Percentiles rank a stretch among this genome's conserved stretches.
phyloP scores from a whole-genome alignment of 225 moss, liverwort and hornwort genomes.

The Lunularia cruciata region DNA sequence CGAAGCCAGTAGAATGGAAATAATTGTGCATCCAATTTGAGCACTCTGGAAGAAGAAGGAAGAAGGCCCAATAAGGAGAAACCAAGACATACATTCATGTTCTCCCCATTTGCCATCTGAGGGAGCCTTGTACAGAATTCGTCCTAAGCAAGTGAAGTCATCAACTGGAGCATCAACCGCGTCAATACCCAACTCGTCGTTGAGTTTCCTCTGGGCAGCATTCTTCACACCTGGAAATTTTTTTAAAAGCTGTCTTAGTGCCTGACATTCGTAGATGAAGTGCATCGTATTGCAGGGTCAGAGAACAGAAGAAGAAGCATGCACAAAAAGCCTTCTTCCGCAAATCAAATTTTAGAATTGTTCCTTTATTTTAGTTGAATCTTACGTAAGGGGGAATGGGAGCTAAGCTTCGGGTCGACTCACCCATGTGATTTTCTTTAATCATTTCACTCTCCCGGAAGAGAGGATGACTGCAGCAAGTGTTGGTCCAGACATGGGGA shows the following conservation, averaged over 20 bases:
- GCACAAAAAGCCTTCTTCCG: too few relatives aligned
- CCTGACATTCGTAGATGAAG: background rate
- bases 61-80: background rate
- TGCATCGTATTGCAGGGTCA: too few relatives aligned
- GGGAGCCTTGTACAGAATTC: constrained; percentile 92
- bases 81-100: constrained; percentile 67
- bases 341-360: too few relatives aligned
- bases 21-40: too few relatives aligned
- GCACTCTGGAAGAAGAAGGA: too few relatives aligned
- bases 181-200: constrained; percentile 87
- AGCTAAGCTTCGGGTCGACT: too few relatives aligned
- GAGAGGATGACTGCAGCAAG: constrained; percentile 97
- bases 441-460: constrained; percentile 88
- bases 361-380: too few relatives aligned
- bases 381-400: too few relatives aligned
- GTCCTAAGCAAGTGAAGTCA: constrained; percentile 79
- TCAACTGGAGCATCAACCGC: constrained; percentile 90
- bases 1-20: too few relatives aligned
- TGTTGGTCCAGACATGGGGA: constrained; percentile 94
- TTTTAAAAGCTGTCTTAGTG: background rate
- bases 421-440: constrained; percentile 73
- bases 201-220: constrained; percentile 91
- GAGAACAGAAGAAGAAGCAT: too few relatives aligned
- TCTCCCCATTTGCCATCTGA: constrained; percentile 99
- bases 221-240: constrained; percentile 80